phyloP scores from a whole-genome alignment of 2,329 filamentous ascomycete species.

The Exserohilum rostratum region DNA sequence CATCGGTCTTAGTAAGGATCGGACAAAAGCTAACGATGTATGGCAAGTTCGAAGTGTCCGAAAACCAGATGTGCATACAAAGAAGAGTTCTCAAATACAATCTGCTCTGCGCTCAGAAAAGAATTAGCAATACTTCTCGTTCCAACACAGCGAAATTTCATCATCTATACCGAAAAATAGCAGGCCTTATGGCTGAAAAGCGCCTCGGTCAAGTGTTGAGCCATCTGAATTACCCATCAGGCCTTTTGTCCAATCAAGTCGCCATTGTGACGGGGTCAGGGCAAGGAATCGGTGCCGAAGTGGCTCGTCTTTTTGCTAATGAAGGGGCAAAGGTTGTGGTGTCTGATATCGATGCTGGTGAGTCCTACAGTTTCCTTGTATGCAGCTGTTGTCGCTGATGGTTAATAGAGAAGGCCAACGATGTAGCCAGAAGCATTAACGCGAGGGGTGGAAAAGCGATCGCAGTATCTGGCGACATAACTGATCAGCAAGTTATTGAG shows the following conservation, averaged over 20 bases:
- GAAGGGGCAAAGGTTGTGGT: conserved; percentile 86
- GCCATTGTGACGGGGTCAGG: conserved; percentile 88
- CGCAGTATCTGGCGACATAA: conserved; percentile 77
- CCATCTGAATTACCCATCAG: conserved; percentile 82
- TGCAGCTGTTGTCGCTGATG: neutral
- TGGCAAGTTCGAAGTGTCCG: too few relatives aligned
- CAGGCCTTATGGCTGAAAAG: too few relatives aligned
- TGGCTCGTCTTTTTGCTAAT: conserved; percentile 80
- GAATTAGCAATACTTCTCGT: too few relatives aligned
- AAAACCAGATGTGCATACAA: too few relatives aligned
- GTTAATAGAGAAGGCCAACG: conserved; percentile 67
- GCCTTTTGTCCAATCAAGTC: conserved; percentile 77
- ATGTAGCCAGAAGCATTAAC: conserved; percentile 74
- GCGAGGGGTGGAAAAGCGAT: conserved; percentile 70
- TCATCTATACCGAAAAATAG: too few relatives aligned
- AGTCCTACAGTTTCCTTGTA: too few relatives aligned
- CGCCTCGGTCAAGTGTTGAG: conserved; percentile 73
- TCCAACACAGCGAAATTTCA: too few relatives aligned
- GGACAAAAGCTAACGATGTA: too few relatives aligned
- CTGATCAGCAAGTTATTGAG: conserved; percentile 72
- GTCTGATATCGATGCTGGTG: conserved; percentile 79
- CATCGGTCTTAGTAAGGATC: too few relatives aligned
- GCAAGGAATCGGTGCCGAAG: conserved; percentile 87
- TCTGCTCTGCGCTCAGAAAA: too few relatives aligned
- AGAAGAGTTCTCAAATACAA: too few relatives aligned